Evolutionary conservation across 2,329 filamentous ascomycete genomes (phyloP).

Genomic region (Microcera coccophila): DNA sequence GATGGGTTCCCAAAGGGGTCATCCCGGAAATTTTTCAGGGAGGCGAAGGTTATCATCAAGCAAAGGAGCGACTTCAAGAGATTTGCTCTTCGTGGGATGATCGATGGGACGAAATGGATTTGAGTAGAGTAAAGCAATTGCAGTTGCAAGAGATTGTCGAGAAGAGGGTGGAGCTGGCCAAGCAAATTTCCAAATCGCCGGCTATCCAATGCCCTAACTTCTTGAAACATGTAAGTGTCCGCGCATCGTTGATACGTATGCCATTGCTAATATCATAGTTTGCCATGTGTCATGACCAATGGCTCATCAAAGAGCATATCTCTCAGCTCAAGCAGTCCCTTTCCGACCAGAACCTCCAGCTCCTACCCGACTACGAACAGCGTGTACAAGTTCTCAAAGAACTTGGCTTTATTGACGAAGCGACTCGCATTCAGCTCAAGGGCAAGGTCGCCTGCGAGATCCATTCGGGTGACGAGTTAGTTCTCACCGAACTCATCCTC

Average conservation of each 20-base stretch:
- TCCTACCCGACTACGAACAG: slow-evolving; percentile 95
- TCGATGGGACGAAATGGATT: slow-evolving; percentile 80
- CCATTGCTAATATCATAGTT: slow-evolving; percentile 57
- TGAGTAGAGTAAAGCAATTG: slow-evolving; percentile 77
- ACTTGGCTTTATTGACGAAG: slow-evolving; percentile 84
- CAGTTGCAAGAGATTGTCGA: slow-evolving; percentile 74
- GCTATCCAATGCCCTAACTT: slow-evolving; percentile 73
- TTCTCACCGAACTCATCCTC: slow-evolving; percentile 90
- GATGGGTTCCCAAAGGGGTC: slow-evolving; percentile 57
- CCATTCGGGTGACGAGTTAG: slow-evolving; percentile 92
- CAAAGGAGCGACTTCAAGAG: slow-evolving; percentile 64
- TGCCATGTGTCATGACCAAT: slow-evolving; percentile 93
- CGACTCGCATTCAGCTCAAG: slow-evolving; percentile 86
- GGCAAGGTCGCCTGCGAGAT: slow-evolving; percentile 98
- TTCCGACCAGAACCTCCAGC: slow-evolving; percentile 92
- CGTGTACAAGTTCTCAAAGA: slow-evolving; percentile 88
- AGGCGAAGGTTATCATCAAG: slow-evolving; percentile 47
- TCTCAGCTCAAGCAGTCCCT: slow-evolving; percentile 80
- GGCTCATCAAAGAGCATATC: slow-evolving; percentile 93
- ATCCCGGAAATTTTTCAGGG: slow-evolving; percentile 56
- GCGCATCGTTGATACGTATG: neutral
- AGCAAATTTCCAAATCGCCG: slow-evolving; percentile 58
- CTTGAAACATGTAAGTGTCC: slow-evolving; percentile 72
- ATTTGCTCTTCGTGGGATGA: slow-evolving; percentile 72
- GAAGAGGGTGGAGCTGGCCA: slow-evolving; percentile 61